Evolutionary conservation across 2,329 filamentous ascomycete species (phyloP).

Genomic region (Davidsoniella australis): DNA sequence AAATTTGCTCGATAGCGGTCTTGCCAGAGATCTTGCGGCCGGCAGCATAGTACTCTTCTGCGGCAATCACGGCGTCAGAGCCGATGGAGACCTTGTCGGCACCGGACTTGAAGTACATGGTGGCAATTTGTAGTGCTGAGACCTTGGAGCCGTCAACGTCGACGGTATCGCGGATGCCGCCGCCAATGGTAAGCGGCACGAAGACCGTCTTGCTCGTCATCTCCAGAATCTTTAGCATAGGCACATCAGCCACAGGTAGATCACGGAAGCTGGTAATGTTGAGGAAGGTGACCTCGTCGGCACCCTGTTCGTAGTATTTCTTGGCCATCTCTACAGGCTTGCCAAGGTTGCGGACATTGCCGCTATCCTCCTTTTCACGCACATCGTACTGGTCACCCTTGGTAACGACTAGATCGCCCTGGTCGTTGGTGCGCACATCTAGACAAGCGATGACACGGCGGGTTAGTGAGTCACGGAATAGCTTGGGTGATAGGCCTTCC

Average conservation of each 20-base stretch:
- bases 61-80: slow-evolving; percentile 81
- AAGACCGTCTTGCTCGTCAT: slow-evolving; percentile 82
- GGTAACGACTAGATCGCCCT: slow-evolving; percentile 88
- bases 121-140: slow-evolving; percentile 83
- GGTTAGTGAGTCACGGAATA: slow-evolving; percentile 54
- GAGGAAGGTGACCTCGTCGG: slow-evolving; percentile 91
- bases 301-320: slow-evolving; percentile 89
- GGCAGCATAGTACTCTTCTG: slow-evolving; percentile 70
- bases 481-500: slow-evolving; percentile 14
- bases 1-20: slow-evolving; percentile 93
- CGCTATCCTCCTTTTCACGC: slow-evolving; percentile 58
- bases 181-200: slow-evolving; percentile 87
- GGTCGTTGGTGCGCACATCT: slow-evolving; percentile 86
- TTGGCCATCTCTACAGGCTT: slow-evolving; percentile 92
- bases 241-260: slow-evolving; percentile 76
- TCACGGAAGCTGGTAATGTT: slow-evolving; percentile 98
- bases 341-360: slow-evolving; percentile 71
- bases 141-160: slow-evolving; percentile 76
- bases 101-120: slow-evolving; percentile 91
- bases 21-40: slow-evolving; percentile 55
- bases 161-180: slow-evolving; percentile 82
- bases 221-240: slow-evolving; percentile 88
- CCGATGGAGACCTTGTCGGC: slow-evolving; percentile 97
- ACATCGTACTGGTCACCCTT: slow-evolving; percentile 99
- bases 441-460: slow-evolving; percentile 87